Evolutionary conservation across 2,329 filamentous ascomycete genomes (phyloP), one percentile per base, ranked within the genome.

Genomic region (Ophiostoma tasmaniense): DNA sequence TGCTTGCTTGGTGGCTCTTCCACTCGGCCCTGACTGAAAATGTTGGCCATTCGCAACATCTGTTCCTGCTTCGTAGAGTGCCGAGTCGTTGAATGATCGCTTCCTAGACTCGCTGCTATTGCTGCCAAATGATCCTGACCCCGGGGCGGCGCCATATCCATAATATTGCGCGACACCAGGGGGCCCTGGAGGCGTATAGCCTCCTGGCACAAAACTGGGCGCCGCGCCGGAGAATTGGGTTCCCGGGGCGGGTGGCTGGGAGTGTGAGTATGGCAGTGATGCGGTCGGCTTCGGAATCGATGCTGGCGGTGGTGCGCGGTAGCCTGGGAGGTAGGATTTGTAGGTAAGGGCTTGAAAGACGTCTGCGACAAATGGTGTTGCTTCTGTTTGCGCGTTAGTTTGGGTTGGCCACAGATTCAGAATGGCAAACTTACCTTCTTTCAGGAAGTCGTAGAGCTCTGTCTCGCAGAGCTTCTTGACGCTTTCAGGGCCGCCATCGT

Each of bases 361-460:
- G 74, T 93, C 89, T 74, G 89, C 81, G 42, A 92, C 87, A 73
- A 94, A 93, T 1, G 81, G 75, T 3, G 79, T 77, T 1, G 87
- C 83, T 73, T 88, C 87, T 87, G 42, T 20, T 20, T 64, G 25
- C 11, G 30, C 2, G 13, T 13, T 33, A 28, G 37, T 11, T 10
- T 17, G 1, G 5, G 8, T 33, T 55, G n/a, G 50, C n/a, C n/a
- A 10, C 17, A 11, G 1, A 3, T 13, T 5, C n/a, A 25, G 2
- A 33, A 20, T 10, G 37, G 37, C 6, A 6, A 7, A 68, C 76
- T 33, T 74, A 87, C 89, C 85, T 74, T 92, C 88, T 74, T 86
- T 86, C 22, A 94, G 79, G 76, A 94, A 94, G 75, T 93, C 90
- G 2, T 86, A 84, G 55, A 94, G 87, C 76, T 92, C 89, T 67